Base-by-base conservation (phyloP, 2,329 filamentous ascomycete species). In the Aspergillus neoniger region DNA sequence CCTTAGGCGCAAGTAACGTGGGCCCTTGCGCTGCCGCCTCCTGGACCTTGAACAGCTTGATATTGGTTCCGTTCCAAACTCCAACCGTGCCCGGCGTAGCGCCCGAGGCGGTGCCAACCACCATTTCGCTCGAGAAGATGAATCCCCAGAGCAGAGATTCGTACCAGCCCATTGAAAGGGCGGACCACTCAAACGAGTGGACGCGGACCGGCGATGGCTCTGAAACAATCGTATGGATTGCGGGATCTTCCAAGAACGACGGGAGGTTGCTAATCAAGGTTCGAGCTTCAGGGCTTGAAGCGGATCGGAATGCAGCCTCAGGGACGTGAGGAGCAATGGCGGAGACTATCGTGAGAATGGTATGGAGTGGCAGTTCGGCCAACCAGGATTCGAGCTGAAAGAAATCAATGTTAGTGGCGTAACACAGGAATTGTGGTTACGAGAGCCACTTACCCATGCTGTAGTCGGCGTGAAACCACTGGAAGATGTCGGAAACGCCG, bases 181-280 rank as follows among this genome's bases (percentile, higher is more conserved):
- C 88, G 3, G 92, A 94, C 94, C 94, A 98, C 77, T 96, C 92
- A 70, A 98, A 98, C 14, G 91, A 89, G 72, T 97, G 93, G 15
- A 95, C 89, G 32, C 90, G 85, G 55, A 91, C 84, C 0, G 89
- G 83, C 1, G 87, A 87, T 0, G 90, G 85, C 49, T 96, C 92
- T 0, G 76, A 72, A n/a, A 80, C 72, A 39, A 96, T 86, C 8
- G 87, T 88, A 9, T 87, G 83, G 47, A 96, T 80, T 54, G 85
- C 82, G 1, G 89, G 79, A 44, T 80, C 78, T n/a, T 76, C 75
- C 12, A 72, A 67, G 53, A 80, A 80, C 2, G 77, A 75, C 5
- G 78, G 75, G 28, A 81, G 75, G 30, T 79, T 79, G 38, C 70
- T 63, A 54, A 81, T 75, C 41, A 81, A 67, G 49, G 71, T 81